Evolutionary conservation across 2,329 filamentous ascomycete species (phyloP), one percentile per base, ranked within the genome.

Genomic region (Tolypocladium album): DNA sequence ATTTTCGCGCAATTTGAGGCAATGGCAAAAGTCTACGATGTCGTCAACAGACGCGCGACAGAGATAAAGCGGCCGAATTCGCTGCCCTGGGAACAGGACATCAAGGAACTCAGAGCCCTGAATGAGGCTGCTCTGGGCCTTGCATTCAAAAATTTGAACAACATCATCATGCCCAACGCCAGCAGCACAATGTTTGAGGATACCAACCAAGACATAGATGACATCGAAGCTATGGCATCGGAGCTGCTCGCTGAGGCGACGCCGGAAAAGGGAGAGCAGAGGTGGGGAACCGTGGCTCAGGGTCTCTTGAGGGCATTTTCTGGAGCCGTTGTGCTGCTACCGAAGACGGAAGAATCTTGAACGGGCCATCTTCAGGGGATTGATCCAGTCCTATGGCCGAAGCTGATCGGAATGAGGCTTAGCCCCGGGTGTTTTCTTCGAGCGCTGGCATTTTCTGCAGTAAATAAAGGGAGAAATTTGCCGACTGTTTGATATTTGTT

Each of bases 61-160:
- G 60, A 64, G 1, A 65, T 70, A 38, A 64, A 64, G 17, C 65
- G 64, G 55, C 73, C 71, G 4, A 59, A 57, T 12, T 68, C 66
- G 62, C 65, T 69, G 61, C 69, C 66, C 4, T 76, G 73, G 74
- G 60, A 65, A 55, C 67, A 72, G 53, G 73, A 76, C n/a, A 66
- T 60, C 13, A 63, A 62, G 38, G 67, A 71, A 31, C 63, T 75
- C 34, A 59, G 62, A 22, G 63, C 67, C 2, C 62, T 75, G 56
- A 70, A 72, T 53, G 60, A 65, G 20, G 61, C 64, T 36, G 64
- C 68, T 17, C 61, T 69, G 59, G 58, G 58, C 1, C 66, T 69
- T 17, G 65, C 68, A 34, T 62, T 66, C 9, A 60, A 64, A 6
- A 63, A 62, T 4, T 60, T 70, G n/a, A 69, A 69, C 52, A 64